Evolutionary conservation across 140 eudicot genomes (phyloP), one percentile per base, ranked within the genome.

Genomic region (Ambrosia hybrid): DNA sequence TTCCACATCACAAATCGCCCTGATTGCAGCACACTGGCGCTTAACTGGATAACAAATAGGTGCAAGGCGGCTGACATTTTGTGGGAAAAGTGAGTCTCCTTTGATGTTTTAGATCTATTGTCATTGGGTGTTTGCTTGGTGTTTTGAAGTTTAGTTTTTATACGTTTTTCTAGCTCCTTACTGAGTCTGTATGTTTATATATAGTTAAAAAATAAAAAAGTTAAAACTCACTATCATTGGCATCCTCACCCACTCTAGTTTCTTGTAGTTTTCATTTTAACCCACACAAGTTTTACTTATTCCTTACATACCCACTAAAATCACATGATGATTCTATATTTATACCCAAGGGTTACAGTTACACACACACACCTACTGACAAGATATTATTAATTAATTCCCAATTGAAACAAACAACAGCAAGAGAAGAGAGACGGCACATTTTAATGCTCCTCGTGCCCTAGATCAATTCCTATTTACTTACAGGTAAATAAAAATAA

Each of bases 1-100:
- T 70, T 87, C 93, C 79, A 83, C 81, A 65, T 90, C 96, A 21
- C 95, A 77, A 64, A 93, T 83, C 9, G 91, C 81, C 77, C 90
- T 84, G 63, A 90, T 82, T 53, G 88, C 88, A 77, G 91, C 83
- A 79, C 49, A 70, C 72, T 88, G 96, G 10, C 91, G 88, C 56
- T 86, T 89, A 73, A 86, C 96, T 90, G 81, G 82, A 70, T 48
- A 21, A 21, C 30, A 21, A 21, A 21, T 21, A 21, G 30, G 30
- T 21, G 30, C 30, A 21, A 21, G 30, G 30, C 30, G 30, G 30
- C 30, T 21, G 30, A 21, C 30, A 21, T 21, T 21, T 21, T 1
- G 30, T 21, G 30, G 30, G 30, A 21, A 21, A 21, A 21, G 30
- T 21, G 30, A 1, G 30, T 21, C 30, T 21, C 30, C 30, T 21